Evolutionary conservation across 352 stramenopile species (phyloP).

Genomic region (Vaucheria bursata): DNA sequence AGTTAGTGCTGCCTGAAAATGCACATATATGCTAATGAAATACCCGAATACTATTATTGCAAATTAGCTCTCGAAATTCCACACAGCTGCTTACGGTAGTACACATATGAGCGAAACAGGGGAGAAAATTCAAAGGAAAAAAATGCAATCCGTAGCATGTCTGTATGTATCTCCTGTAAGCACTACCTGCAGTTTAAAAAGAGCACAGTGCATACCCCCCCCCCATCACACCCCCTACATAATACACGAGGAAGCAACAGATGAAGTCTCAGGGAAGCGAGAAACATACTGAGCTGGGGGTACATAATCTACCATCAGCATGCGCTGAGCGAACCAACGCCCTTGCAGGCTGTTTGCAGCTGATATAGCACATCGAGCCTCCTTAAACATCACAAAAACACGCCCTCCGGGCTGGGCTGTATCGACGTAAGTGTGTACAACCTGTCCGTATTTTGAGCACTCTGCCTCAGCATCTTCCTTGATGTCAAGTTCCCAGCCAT

Average conservation of each 20-base stretch:
- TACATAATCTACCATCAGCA: conserved; percentile 63
- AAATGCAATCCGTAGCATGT: too few relatives aligned
- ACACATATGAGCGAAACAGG: too few relatives aligned
- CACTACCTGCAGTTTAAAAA: too few relatives aligned
- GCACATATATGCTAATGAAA: too few relatives aligned
- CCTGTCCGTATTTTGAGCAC: conserved; percentile 44
- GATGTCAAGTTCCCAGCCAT: conserved; percentile 47
- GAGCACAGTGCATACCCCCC: not conserved
- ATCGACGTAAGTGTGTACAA: conserved; percentile 48
- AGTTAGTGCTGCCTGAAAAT: too few relatives aligned
- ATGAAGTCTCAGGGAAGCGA: not conserved
- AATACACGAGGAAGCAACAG: not conserved
- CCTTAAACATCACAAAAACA: conserved; percentile 73
- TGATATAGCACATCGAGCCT: conserved; percentile 53
- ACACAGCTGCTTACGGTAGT: too few relatives aligned
- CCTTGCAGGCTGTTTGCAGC: too few relatives aligned
- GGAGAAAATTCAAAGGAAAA: too few relatives aligned
- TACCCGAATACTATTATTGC: too few relatives aligned
- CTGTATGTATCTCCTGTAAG: too few relatives aligned
- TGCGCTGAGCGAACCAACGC: conserved; percentile 76
- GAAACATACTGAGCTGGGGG: not conserved
- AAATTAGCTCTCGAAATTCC: too few relatives aligned
- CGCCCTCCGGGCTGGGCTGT: conserved; percentile 55
- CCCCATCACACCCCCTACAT: not conserved
- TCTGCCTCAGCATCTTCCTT: conserved; percentile 45